A percentile compares a stretch with the other conserved stretches of the same genome.
Evolutionary conservation across 208 protist genomes (phyloP).

Genomic region (Wallacemonas sp.): DNA sequence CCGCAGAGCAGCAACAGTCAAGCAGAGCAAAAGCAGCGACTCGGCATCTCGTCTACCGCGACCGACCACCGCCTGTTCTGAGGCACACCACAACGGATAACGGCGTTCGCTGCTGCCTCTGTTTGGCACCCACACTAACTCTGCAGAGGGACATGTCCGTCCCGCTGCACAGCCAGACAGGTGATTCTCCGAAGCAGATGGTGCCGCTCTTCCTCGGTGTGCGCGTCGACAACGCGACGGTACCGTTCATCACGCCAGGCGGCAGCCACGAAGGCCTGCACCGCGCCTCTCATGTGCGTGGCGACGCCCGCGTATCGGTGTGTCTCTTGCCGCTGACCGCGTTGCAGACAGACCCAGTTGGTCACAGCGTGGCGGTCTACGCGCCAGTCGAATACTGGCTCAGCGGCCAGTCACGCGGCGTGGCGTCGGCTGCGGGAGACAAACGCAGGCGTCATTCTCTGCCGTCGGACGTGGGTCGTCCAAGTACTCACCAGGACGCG

Average conservation of each 20-base stretch:
- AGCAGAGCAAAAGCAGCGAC: background rate
- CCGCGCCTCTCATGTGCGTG: background rate
- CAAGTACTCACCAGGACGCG: too few species aligned
- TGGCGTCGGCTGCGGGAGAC: too few species aligned
- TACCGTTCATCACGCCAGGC: background rate
- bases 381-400: constrained; percentile 3
- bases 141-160: background rate
- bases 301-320: background rate
- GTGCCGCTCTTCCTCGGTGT: constrained; percentile 1
- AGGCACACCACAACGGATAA: background rate
- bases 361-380: background rate
- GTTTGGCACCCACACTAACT: background rate
- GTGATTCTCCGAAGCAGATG: background rate
- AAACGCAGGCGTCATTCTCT: too few species aligned
- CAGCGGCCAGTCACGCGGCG: too few species aligned
- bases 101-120: background rate
- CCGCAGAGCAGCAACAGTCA: background rate
- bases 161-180: too few species aligned
- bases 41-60: background rate
- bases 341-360: background rate
- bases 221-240: background rate
- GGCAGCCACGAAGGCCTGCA: background rate
- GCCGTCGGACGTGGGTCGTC: too few species aligned
- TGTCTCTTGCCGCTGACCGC: background rate
- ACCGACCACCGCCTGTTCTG: background rate